Conservation (phyloP, 1,284 basidiomycete species). For the Rhodotorula sp. region DNA sequence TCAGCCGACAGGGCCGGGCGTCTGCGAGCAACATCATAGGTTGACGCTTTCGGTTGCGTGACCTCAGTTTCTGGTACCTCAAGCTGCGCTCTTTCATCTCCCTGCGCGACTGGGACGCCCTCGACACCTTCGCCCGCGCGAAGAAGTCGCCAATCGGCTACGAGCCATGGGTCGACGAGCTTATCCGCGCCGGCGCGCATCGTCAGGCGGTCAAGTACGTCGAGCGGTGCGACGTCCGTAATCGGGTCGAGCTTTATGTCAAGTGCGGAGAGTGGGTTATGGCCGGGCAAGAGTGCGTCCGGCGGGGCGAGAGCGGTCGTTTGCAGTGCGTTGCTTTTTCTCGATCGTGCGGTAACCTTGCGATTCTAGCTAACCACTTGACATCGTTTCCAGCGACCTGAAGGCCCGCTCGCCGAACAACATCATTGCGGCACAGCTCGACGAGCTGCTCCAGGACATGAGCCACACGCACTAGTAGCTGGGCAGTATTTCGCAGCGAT, state of each 20-base stretch:
- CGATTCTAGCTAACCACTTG: too few species aligned
- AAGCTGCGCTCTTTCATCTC: constrained; percentile 77
- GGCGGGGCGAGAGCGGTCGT: constrained; percentile 29
- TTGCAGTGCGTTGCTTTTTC: constrained; percentile 22
- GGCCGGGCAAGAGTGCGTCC: constrained; percentile 35
- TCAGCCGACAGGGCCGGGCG: background rate
- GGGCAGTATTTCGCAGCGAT: background rate
- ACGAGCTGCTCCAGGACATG: constrained; percentile 28
- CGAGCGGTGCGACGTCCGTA: constrained; percentile 74
- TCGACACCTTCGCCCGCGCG: constrained; percentile 77
- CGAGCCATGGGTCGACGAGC: constrained; percentile 81
- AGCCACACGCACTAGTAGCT: constrained; percentile 1
- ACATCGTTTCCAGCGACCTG: constrained; percentile 22
- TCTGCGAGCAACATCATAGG: too few species aligned
- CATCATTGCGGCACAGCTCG: constrained; percentile 36
- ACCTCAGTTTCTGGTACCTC: constrained; percentile 83
- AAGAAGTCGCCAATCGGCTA: constrained; percentile 93
- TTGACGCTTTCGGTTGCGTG: constrained; percentile 14
- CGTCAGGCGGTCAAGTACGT: constrained; percentile 75
- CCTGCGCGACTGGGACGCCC: constrained; percentile 74
- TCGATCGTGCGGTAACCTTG: background rate
- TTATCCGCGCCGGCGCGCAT: constrained; percentile 66
- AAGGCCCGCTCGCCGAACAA: constrained; percentile 31
- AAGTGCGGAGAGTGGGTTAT: constrained; percentile 55
- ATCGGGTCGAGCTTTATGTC: constrained; percentile 78